Evolutionary conservation across 805 yeast species (phyloP), one percentile per base, ranked within the genome.

Genomic region (Isabelozyma rhagii): DNA sequence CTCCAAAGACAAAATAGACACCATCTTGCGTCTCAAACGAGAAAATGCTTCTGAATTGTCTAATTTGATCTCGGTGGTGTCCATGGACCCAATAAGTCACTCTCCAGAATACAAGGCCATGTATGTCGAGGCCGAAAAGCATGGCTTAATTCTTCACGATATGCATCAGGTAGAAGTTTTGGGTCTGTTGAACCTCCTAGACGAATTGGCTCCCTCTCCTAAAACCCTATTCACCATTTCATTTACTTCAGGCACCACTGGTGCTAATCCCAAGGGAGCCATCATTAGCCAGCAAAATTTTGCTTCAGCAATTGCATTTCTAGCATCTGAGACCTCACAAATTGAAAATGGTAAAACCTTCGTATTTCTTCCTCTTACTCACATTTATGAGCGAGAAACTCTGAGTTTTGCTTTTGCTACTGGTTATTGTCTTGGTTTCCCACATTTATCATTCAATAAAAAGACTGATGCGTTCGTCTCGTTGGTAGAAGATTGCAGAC

Each of bases 231-330:
- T 81, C 61, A 83, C 91, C 14, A 79, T 86, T 44, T 81, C 85
- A 7, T 85, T 85, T 62, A 86, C 92, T 2, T 83, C 89, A 0
- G 92, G 92, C 31, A 85, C 92, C 2, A 85, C 91, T 1, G 90
- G 90, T 14, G 66, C 77, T 14, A 54, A 55, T 36, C 92, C 92
- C 44, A 85, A 86, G 65, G 92, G 92, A 47, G 91, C 83, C 14
- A 79, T 77, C 18, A 59, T 76, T 45, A 70, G 79, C 8, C 89
- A 85, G 45, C 67, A 68, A 9, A 77, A 77, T 58, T 72, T 79
- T 9, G 69, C 77, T 10, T 76, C 87, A 2, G 75, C 78, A 1
- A 66, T 76, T 40, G 62, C 76, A 0, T 67, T 77, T 45, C 59
- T 73, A 4, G 64, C 69, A 27, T 62, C 69, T 31, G 56, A 61